A percentile compares a stretch with the other conserved stretches of the same genome.
Evolutionary conservation across 2,329 filamentous ascomycete genomes (phyloP).

Genomic region (Talaromyces funiculosus): DNA sequence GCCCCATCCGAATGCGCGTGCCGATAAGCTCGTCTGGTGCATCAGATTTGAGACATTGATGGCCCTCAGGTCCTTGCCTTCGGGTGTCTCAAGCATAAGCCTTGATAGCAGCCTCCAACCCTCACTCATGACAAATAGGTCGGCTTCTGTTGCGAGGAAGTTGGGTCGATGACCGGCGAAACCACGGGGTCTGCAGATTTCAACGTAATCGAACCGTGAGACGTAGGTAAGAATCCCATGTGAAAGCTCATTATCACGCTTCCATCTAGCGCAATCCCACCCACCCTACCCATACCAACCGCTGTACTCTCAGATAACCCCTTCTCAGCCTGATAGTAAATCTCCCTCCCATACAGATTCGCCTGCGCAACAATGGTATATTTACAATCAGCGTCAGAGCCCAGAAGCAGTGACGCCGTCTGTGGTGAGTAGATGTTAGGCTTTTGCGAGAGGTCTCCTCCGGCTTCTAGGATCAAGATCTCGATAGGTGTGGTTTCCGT

Average conservation of each 20-base stretch:
- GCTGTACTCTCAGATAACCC: neutral
- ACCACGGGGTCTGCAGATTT: slow-evolving; percentile 1
- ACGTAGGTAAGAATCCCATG: slow-evolving; percentile 1
- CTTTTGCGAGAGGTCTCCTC: slow-evolving; percentile 28
- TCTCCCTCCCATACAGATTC: slow-evolving; percentile 1
- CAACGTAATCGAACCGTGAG: slow-evolving; percentile 6
- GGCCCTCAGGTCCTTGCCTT: neutral
- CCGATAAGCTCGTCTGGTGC: neutral
- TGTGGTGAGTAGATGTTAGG: neutral
- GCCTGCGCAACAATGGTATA: neutral
- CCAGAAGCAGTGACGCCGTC: neutral
- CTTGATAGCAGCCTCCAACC: neutral
- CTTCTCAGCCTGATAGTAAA: slow-evolving; percentile 2
- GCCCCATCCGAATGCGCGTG: neutral
- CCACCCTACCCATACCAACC: slow-evolving; percentile 3
- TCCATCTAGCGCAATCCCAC: slow-evolving; percentile 1
- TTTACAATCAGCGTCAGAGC: neutral
- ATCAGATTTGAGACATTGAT: neutral
- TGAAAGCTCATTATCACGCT: neutral
- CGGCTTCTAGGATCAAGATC: slow-evolving; percentile 81
- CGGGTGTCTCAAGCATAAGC: neutral
- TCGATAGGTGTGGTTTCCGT: slow-evolving; percentile 73
- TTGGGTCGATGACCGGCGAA: slow-evolving; percentile 7
- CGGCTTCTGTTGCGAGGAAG: neutral
- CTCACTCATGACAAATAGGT: neutral